Evolutionary conservation across 192 early-diverging fungal species (phyloP).

Genomic region (Coemansia sp.): DNA sequence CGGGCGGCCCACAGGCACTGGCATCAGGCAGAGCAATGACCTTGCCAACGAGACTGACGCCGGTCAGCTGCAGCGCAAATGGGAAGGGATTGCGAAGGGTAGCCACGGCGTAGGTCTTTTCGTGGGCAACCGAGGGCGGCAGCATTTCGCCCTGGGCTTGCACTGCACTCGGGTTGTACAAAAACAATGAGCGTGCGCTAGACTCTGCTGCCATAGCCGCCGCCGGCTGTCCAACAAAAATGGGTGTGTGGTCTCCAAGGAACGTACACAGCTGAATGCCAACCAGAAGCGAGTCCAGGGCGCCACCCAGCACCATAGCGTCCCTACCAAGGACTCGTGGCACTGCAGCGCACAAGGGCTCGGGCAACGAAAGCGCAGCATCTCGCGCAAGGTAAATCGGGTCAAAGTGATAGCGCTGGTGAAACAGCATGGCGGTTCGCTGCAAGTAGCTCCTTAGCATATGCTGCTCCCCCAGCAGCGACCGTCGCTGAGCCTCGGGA

Average conservation of each 20-base stretch:
- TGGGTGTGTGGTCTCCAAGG: slow-evolving; percentile 11
- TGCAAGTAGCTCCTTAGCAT: slow-evolving; percentile 29
- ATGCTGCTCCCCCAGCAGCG: slow-evolving; percentile 40
- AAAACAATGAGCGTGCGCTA: slow-evolving; percentile 22
- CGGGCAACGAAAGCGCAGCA: not conserved
- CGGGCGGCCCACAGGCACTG: not conserved
- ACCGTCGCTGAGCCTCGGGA: slow-evolving; percentile 12
- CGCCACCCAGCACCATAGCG: slow-evolving; percentile 21
- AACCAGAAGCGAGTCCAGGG: slow-evolving; percentile 24
- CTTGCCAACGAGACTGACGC: slow-evolving; percentile 11
- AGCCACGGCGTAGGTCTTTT: slow-evolving; percentile 31
- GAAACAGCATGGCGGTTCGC: slow-evolving; percentile 25
- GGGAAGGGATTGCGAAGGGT: slow-evolving; percentile 48
- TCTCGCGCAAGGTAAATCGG: not conserved
- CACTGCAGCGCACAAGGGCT: not conserved
- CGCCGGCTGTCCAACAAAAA: not conserved
- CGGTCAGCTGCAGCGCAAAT: slow-evolving; percentile 34
- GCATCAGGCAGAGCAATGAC: not conserved
- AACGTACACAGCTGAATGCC: slow-evolving; percentile 36
- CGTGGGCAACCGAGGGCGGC: slow-evolving; percentile 22
- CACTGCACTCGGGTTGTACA: slow-evolving; percentile 42
- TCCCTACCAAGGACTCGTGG: slow-evolving; percentile 30
- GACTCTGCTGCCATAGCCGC: not conserved
- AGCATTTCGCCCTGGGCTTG: slow-evolving; percentile 22
- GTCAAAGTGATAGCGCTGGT: slow-evolving; percentile 22